A percentile compares a stretch with the other conserved stretches of the same genome.
Conservation (phyloP, 2,329 filamentous ascomycete species). For the Arthrobotrys conoides region DNA sequence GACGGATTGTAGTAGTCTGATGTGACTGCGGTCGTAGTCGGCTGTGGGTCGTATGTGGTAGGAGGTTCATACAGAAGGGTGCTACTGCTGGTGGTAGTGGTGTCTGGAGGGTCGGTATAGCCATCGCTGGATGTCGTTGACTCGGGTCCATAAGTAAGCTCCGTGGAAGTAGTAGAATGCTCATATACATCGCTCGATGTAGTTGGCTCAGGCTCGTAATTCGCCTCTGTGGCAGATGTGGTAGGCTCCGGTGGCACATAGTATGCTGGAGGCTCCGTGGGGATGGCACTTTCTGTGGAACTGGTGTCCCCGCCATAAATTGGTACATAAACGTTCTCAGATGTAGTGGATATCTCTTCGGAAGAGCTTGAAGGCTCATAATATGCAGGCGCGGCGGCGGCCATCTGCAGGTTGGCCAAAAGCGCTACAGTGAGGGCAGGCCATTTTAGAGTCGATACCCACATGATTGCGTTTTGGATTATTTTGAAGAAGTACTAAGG, state of each 20-base stretch:
- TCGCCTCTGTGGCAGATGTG: neutral
- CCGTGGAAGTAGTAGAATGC: neutral
- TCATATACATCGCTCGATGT: slow-evolving; percentile 22
- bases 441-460: slow-evolving; percentile 45
- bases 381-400: slow-evolving; percentile 38
- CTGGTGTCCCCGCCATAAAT: slow-evolving; percentile 19
- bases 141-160: neutral
- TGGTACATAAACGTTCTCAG: slow-evolving; percentile 26
- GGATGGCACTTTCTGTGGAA: slow-evolving; percentile 11
- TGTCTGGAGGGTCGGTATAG: slow-evolving; percentile 11
- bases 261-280: slow-evolving; percentile 7
- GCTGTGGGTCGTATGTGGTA: neutral
- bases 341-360: neutral
- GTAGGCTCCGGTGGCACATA: slow-evolving; percentile 13
- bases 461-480: slow-evolving; percentile 22
- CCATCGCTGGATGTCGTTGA: slow-evolving; percentile 10
- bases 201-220: slow-evolving; percentile 11
- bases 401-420: slow-evolving; percentile 19
- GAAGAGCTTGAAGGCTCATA: slow-evolving; percentile 11
- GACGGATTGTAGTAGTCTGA: slow-evolving; percentile 34
- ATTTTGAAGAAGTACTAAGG: neutral
- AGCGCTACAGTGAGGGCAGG: slow-evolving; percentile 27
- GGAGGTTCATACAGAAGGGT: neutral
- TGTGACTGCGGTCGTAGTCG: too few relatives aligned
- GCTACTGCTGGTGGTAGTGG: neutral